Conservation (phyloP, 495 filamentous ascomycete genomes). For the Cairneyella variabilis region DNA sequence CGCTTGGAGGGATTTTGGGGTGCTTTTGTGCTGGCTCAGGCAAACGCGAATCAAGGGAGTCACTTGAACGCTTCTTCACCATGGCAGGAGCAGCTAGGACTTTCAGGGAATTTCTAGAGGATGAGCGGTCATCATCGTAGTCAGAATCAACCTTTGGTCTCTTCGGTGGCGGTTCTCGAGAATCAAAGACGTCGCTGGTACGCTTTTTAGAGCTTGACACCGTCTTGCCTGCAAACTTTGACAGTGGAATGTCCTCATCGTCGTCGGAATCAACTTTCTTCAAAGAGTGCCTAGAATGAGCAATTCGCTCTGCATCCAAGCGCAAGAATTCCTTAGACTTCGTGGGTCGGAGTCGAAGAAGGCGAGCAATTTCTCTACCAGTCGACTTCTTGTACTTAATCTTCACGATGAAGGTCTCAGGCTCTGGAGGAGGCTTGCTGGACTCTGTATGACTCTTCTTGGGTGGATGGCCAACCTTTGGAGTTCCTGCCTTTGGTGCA, state of each 20-base stretch:
- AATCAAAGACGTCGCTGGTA: neutral
- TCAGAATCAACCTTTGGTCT: neutral
- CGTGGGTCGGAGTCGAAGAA: slow-evolving; percentile 3
- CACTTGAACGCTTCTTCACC: slow-evolving; percentile 13
- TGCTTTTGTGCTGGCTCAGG: slow-evolving; percentile 19
- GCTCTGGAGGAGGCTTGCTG: neutral
- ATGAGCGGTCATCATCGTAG: neutral
- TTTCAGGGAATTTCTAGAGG: neutral
- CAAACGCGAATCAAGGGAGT: slow-evolving; percentile 4
- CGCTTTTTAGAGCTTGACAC: slow-evolving; percentile 1
- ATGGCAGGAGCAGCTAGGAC: neutral
- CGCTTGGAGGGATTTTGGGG: slow-evolving; percentile 8
- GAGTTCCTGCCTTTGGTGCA: no score
- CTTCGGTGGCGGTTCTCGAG: neutral
- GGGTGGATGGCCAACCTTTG: slow-evolving; percentile 22
- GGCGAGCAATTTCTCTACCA: slow-evolving; percentile 10
- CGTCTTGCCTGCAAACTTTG: neutral
- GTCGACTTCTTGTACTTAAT: slow-evolving; percentile 24
- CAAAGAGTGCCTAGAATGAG: neutral
- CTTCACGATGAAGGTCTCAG: slow-evolving; percentile 16
- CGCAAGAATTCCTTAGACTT: neutral
- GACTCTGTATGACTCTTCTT: slow-evolving; percentile 18
- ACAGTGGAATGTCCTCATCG: slow-evolving; percentile 8
- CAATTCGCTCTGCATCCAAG: slow-evolving; percentile 12
- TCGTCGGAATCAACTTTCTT: neutral